A percentile compares a stretch with the other conserved stretches of the same genome.
phyloP scores from a whole-genome alignment of 495 filamentous ascomycete genomes.

The Neurospora sp. region DNA sequence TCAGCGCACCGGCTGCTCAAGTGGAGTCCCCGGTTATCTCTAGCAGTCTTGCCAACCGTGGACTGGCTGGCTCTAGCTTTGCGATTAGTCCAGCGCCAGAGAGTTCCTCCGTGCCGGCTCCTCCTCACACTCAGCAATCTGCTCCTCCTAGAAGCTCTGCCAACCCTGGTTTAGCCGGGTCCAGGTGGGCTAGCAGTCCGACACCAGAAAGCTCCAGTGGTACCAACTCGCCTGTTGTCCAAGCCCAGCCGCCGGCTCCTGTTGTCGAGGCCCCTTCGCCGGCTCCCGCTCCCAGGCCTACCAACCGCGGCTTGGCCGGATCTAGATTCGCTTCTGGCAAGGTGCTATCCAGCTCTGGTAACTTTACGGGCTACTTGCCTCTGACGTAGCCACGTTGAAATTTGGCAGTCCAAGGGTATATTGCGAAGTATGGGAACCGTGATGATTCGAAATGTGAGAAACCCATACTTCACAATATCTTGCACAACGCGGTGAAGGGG shows the following conservation, averaged over 20 bases:
- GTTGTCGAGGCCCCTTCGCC: neutral
- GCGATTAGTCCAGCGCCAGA: neutral
- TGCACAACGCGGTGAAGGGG: neutral
- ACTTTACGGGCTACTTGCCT: neutral
- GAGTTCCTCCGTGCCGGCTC: neutral
- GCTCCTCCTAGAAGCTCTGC: neutral
- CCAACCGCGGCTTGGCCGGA: neutral
- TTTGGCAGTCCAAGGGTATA: neutral
- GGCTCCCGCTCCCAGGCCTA: neutral
- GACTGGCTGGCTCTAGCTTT: neutral
- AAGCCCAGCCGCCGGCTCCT: neutral
- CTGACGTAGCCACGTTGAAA: neutral
- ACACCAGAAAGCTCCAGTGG: neutral
- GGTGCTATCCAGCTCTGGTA: neutral
- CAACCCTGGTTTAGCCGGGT: neutral
- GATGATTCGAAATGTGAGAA: neutral
- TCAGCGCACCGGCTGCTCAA: neutral
- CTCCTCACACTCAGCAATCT: neutral
- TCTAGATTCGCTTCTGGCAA: neutral
- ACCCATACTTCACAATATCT: neutral
- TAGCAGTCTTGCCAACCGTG: neutral
- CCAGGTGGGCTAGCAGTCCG: neutral
- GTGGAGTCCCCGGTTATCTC: neutral
- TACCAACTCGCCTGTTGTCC: neutral
- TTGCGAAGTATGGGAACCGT: neutral